Evolutionary conservation across 129 eudicot species (phyloP), one percentile per base, ranked within the genome.

Genomic region (Scalesia atractyloides): DNA sequence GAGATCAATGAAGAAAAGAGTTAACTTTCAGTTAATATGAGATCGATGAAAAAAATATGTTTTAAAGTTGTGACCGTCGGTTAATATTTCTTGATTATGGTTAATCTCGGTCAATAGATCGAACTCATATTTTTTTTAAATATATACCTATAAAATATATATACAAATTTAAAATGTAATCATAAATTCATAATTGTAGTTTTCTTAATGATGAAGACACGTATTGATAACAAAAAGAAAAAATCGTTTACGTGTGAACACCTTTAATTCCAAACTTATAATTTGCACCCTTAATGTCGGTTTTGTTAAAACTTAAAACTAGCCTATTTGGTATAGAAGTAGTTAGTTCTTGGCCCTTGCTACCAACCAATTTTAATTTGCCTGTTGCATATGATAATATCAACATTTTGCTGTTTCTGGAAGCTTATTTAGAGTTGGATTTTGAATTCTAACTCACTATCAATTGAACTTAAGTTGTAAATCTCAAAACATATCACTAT

Each of bases 281-380:
- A 2, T 33, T 69, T 33, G 56, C 6, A 15, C 44, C 56, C 66
- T 71, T 53, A 2, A 36, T 57, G 20, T 12, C 39, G 13, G n/a
- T 2, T 70, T 9, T 57, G 36, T 39, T 12, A 19, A 13, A 56
- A 18, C 36, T 9, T 12, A 19, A 13, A 56, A 18, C 36, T 9
- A 70, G 39, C 41, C 66, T 52, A 20, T 70, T 70, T 39, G 15
- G 41, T 70, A n/a, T 51, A 69, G 8, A 11, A 49, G 15, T 49
- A 49, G 9, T 48, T 68, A 11, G 19, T 20, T 44, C 20, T 46
- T 0, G 59, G 11, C 34, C 34, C 37, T 57, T 7, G 22, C 30
- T 24, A 48, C 59, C 15, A 68, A 57, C 37, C 19, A 61, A 61
- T 61, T 44, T 61, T 64, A 9, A 17, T 37, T 16, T 63, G 19